Base-by-base conservation (phyloP, 2,329 filamentous ascomycete genomes). In the Pseudocercospora cruenta region DNA sequence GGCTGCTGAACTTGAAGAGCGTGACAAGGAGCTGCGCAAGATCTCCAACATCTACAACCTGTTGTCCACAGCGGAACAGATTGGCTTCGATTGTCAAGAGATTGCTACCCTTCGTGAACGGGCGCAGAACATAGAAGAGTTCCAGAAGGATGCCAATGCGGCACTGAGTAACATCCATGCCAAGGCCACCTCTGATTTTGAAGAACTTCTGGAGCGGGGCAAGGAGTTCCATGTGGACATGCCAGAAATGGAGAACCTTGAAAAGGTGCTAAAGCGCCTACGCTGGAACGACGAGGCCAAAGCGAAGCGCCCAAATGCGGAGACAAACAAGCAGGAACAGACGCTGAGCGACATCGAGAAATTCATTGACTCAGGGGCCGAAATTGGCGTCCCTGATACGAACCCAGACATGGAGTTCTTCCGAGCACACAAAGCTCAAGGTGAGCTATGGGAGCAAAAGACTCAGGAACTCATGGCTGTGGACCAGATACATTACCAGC, bases 71-170 rank as follows among this genome's bases (percentile, higher is more conserved):
- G 94, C 94, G 24, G 91, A 96, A 74, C 88, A 90, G 72, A 89
- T 98, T 69, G 92, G 92, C 14, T 99, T 99, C 77, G 93, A 97
- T 72, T 96, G 93, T 78, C 90, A 92, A 47, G 94, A 99, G 79
- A 96, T 98, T 74, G 85, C 85, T 43, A 90, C 92, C 69, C 84
- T 99, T 62, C 90, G 90, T 76, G 94, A 98, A 77, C 91, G 94
- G 58, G 91, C 91, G 66, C 89, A 91, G 70, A 90, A 91, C 60
- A 95, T 99, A 79, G 88, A 91, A 70, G 87, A 88, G 65, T 99
- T 97, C 80, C 93, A 94, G 78, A 85, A 87, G 64, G 90, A 90
- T 72, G 94, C 93, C 33, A 85, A 87, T 64, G 83, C 84, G 67
- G 90, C 91, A 53, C 84, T 97, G 51, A 84, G 89, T 64, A 90